phyloP scores from a whole-genome alignment of 306 rosid species.

The Medicago lupulina region DNA sequence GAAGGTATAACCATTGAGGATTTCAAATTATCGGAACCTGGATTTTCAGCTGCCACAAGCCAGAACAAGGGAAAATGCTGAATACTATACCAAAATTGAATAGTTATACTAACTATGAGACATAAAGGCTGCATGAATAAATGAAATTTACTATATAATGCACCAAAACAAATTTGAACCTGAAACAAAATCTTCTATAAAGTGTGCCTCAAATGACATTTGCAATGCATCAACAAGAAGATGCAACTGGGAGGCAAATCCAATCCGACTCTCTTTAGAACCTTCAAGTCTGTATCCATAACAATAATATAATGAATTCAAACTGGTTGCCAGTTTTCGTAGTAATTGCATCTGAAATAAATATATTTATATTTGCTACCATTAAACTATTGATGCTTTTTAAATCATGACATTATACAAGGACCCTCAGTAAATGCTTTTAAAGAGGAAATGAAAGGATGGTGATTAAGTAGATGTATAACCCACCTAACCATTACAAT shows the following conservation, averaged over 20 bases:
- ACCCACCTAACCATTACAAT: conserved; percentile 24
- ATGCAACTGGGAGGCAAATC: conserved; percentile 82
- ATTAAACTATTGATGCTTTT: not conserved
- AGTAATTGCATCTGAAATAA: conserved; percentile 27
- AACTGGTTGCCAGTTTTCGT: conserved; percentile 14
- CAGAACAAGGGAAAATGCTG: conserved; percentile 38
- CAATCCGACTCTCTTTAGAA: conserved; percentile 68
- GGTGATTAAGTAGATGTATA: conserved; percentile 25
- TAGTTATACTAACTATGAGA: conserved; percentile 39
- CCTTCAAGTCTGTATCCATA: conserved; percentile 62
- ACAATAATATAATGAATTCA: conserved; percentile 32
- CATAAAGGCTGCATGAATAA: conserved; percentile 41
- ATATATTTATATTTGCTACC: conserved; percentile 25
- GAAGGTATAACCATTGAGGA: conserved; percentile 80
- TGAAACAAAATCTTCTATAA: conserved; percentile 96
- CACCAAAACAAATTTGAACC: conserved; percentile 56
- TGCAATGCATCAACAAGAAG: conserved; percentile 76
- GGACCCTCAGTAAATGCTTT: conserved; percentile 34
- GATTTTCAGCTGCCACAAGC: conserved; percentile 75
- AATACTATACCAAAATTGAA: conserved; percentile 28
- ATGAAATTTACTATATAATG: conserved; percentile 15
- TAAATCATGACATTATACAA: conserved; percentile 31
- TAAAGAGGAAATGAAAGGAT: conserved; percentile 29
- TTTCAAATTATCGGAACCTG: conserved; percentile 70
- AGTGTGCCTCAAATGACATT: conserved; percentile 86